Base-by-base conservation (phyloP, 371 early-diverging fungal genomes). In the Lichtheimia ramosa region DNA sequence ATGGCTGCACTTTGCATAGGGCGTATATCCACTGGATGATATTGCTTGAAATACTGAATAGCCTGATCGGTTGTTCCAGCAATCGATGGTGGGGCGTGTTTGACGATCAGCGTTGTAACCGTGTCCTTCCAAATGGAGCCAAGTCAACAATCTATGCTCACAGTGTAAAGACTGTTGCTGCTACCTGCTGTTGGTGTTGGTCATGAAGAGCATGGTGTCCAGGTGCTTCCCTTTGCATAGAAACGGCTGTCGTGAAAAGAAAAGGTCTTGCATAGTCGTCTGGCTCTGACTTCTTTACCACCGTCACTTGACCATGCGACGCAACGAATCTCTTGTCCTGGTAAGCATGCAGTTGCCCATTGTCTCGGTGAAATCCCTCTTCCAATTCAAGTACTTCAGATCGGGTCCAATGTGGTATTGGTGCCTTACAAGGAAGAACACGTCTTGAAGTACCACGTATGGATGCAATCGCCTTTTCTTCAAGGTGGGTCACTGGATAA, bases 401-500 rank as follows among this genome's bases (percentile, higher is more conserved):
- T 86, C 23, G 90, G 89, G 6, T 57, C 78, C 15, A 83, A 74
- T 56, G 85, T 84, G 13, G 71, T 90, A 13, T 81, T 96, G 3
- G 94, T 94, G 10, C 97, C 97, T 1, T 96, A 96, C 72, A 82
- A 81, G 51, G 70, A 73, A 24, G 88, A 89, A 49, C 97, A 96
- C 83, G 96, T 96, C 1, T 80, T 79, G 5, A 81, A 67, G 56
- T 96, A 96, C 70, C 94, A 96, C 73, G 87, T 87, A 52, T 96
- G 97, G 97, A 96, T 96, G 96, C 83, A 93, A 65, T 89, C 89
- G 5, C 91, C 92, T 8, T 91, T 85, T 67, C 78, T 96, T 27
- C 91, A 87, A 58, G 89, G 88, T 85, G 69, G 43, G 43, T 18
- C 21, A n/a, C 43, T 14, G 34, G 4, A 40, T 15, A 25, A 20